Evolutionary conservation across 2,329 filamentous ascomycete species (phyloP).

Genomic region (Myrmaecium sp.): DNA sequence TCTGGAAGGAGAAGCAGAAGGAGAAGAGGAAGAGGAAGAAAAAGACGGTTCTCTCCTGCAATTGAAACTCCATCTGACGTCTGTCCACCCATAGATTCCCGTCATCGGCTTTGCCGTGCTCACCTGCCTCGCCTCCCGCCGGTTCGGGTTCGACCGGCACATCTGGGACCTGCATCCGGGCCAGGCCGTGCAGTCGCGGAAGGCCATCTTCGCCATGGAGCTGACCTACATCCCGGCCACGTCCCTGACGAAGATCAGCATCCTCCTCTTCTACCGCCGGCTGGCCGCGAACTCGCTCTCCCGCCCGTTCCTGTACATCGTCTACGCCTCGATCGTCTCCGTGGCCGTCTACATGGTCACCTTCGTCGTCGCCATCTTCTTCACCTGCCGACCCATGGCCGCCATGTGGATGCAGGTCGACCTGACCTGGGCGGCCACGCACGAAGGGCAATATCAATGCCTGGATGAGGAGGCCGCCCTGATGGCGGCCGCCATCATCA

Average conservation of each 20-base stretch:
- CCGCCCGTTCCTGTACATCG: slow-evolving; percentile 18
- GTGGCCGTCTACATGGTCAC: slow-evolving; percentile 21
- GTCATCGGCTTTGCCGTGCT: too few species aligned
- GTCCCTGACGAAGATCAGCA: slow-evolving; percentile 17
- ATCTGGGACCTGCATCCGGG: slow-evolving; percentile 3
- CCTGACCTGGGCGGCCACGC: slow-evolving; percentile 12
- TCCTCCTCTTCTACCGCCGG: slow-evolving; percentile 25
- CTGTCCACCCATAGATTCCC: too few species aligned
- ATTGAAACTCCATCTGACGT: too few species aligned
- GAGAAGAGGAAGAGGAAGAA: too few species aligned
- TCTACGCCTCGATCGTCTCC: slow-evolving; percentile 21
- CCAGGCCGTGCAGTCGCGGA: slow-evolving; percentile 1
- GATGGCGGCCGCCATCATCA: slow-evolving; percentile 21
- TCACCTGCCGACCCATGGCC: slow-evolving; percentile 21
- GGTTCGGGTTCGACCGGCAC: slow-evolving; percentile 3
- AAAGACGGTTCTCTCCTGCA: too few species aligned
- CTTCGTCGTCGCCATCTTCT: slow-evolving; percentile 19
- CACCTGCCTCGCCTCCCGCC: neutral
- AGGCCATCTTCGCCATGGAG: slow-evolving; percentile 13
- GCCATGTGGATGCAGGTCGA: slow-evolving; percentile 26
- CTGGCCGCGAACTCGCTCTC: slow-evolving; percentile 20
- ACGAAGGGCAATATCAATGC: slow-evolving; percentile 15
- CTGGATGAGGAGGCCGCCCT: slow-evolving; percentile 22
- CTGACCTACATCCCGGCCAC: slow-evolving; percentile 12
- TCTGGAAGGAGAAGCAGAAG: too few species aligned